phyloP scores from a whole-genome alignment of 805 yeast genomes.

The Blastobotrys attinorum region DNA sequence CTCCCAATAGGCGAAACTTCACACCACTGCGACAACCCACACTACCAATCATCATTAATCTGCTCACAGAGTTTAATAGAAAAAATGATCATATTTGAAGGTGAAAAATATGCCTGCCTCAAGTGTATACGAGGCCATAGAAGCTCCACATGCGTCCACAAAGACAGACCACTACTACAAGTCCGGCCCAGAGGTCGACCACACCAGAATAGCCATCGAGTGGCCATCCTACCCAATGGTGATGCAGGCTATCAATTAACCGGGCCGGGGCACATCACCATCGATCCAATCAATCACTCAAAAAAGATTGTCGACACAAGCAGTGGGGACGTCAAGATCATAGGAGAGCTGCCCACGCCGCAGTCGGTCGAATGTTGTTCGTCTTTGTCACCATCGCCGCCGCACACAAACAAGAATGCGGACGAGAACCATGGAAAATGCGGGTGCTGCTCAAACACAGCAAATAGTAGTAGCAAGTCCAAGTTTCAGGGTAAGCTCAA shows the following conservation, averaged over 20 bases:
- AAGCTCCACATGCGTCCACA: slow-evolving; percentile 78
- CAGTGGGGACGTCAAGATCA: slow-evolving; percentile 16
- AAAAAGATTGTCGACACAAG: slow-evolving; percentile 19
- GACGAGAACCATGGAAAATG: neutral
- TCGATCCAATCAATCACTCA: slow-evolving; percentile 17
- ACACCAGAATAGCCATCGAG: slow-evolving; percentile 40
- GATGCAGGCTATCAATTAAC: slow-evolving; percentile 9
- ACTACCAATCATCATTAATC: too few species aligned
- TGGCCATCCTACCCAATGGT: slow-evolving; percentile 34
- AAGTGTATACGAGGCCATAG: slow-evolving; percentile 87
- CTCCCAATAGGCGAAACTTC: too few species aligned
- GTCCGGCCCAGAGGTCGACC: slow-evolving; percentile 92
- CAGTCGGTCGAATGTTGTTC: too few species aligned
- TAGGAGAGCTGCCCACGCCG: too few species aligned
- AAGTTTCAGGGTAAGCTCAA: neutral
- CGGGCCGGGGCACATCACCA: slow-evolving; percentile 6
- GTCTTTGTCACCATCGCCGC: too few species aligned
- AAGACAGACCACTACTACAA: slow-evolving; percentile 68
- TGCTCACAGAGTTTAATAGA: too few species aligned
- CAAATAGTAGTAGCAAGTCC: neutral
- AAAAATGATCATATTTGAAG: slow-evolving; percentile 73
- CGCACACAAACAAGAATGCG: too few species aligned
- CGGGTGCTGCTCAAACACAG: slow-evolving; percentile 3
- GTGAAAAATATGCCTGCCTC: slow-evolving; percentile 68
- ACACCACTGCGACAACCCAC: too few species aligned